Evolutionary conservation across 2,329 filamentous ascomycete genomes (phyloP).

Genomic region (Phyllosticta citribraziliensis): DNA sequence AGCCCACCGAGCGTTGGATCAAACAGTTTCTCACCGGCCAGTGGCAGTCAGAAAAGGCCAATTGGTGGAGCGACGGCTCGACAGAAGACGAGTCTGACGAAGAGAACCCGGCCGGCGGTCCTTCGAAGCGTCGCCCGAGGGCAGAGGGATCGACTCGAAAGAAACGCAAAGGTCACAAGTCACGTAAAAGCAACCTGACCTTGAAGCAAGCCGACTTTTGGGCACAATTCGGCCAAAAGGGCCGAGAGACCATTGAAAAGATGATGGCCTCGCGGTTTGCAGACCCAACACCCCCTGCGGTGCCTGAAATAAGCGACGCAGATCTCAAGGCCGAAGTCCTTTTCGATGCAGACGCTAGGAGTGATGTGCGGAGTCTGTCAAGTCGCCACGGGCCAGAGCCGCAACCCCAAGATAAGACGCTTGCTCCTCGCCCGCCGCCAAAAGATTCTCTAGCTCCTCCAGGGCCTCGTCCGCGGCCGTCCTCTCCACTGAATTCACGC

Average conservation of each 20-base stretch:
- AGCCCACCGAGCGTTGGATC: constrained; percentile 76
- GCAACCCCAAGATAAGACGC: neutral
- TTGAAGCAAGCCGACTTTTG: constrained; percentile 42
- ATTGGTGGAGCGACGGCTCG: constrained; percentile 76
- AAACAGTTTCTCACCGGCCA: constrained; percentile 70
- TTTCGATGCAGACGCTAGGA: constrained; percentile 7
- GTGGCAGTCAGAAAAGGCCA: constrained; percentile 57
- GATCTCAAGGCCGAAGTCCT: constrained; percentile 3
- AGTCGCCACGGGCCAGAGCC: constrained; percentile 1
- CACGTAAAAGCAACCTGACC: constrained; percentile 36
- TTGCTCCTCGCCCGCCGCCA: neutral
- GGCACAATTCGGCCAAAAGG: constrained; percentile 31
- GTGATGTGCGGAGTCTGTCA: constrained; percentile 3
- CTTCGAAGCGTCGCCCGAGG: neutral
- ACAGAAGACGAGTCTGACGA: constrained; percentile 50
- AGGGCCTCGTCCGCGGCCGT: constrained; percentile 16
- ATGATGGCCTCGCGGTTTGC: constrained; percentile 33
- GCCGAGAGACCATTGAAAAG: constrained; percentile 29
- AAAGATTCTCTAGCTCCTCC: constrained; percentile 16
- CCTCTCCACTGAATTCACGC: constrained; percentile 3
- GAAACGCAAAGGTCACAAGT: constrained; percentile 28
- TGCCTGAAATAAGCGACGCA: neutral
- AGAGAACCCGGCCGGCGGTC: constrained; percentile 15
- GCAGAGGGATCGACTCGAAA: constrained; percentile 1
- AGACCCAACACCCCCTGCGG: constrained; percentile 14